A percentile compares a stretch with the other conserved stretches of the same genome.
These are phyloP conservation scores for Nannochloropsis gaditana DNA, from an alignment of 108 stramenopile species.

Conservation along the genomic window DNA sequence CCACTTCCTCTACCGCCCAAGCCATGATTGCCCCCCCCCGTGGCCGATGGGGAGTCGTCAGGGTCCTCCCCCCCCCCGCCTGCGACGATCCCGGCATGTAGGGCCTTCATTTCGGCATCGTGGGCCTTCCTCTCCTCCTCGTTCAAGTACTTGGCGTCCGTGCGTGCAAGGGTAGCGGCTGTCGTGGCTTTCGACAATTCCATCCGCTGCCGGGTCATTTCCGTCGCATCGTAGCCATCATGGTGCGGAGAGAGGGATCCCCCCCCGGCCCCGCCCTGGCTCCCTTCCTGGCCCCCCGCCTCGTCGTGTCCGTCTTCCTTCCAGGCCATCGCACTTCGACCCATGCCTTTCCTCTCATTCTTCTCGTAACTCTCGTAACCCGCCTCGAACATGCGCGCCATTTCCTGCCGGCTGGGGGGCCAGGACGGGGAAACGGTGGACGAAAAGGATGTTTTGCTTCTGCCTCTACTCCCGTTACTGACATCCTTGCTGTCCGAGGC, in stretches of 20 bases:
- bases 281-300: neutral
- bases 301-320: neutral
- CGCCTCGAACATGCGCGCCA: slow-evolving; percentile 1
- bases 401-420: neutral
- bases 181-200: slow-evolving; percentile 10
- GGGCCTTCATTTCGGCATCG: neutral
- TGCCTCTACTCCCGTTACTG: too few species aligned
- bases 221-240: neutral
- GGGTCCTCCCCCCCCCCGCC: neutral
- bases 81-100: neutral
- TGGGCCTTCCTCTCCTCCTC: neutral
- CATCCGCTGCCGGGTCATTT: neutral
- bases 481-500: too few species aligned
- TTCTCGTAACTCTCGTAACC: slow-evolving; percentile 20
- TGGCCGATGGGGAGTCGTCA: neutral
- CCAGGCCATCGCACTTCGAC: neutral
- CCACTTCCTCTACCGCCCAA: neutral
- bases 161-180: neutral
- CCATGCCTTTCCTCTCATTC: neutral
- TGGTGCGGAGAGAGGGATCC: neutral
- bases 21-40: neutral
- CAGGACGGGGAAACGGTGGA: neutral
- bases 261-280: neutral
- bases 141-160: neutral
- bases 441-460: neutral